Evolutionary conservation across 1,139 yeast genomes (phyloP).

Genomic region (Taphrina populina): DNA sequence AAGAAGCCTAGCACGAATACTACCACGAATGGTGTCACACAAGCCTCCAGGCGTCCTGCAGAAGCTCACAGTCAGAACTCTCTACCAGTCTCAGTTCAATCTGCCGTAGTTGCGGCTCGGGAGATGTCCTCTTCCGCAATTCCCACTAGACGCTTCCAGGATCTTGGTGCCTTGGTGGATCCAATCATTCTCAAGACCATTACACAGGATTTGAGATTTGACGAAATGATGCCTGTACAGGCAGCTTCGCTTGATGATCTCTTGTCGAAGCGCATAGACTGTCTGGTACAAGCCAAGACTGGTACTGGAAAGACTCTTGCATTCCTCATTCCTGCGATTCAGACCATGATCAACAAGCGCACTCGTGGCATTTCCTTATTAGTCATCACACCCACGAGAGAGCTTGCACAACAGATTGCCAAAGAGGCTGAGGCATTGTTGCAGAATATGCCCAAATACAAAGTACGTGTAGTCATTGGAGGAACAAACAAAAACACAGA

Average conservation of each 20-base stretch:
- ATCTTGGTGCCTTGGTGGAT: constrained; percentile 7
- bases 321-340: constrained; percentile 91
- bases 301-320: constrained; percentile 98
- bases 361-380: constrained; percentile 74
- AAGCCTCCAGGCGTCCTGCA: background rate
- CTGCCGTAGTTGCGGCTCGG: constrained; percentile 16
- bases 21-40: constrained; percentile 3
- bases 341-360: constrained; percentile 83
- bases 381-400: constrained; percentile 85
- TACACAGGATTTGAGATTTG: constrained; percentile 73
- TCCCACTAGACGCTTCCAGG: constrained; percentile 11
- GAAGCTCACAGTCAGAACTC: background rate
- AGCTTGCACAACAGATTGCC: constrained; percentile 90
- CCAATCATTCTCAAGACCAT: constrained; percentile 30
- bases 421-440: constrained; percentile 93
- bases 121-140: constrained; percentile 4
- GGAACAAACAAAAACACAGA: constrained; percentile 97
- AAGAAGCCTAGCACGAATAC: background rate
- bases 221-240: constrained; percentile 87
- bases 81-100: background rate
- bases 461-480: constrained; percentile 94
- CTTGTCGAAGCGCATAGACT: constrained; percentile 91
- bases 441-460: constrained; percentile 70
- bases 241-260: constrained; percentile 93
- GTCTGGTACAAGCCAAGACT: constrained; percentile 95